Evolutionary conservation across 305 asterid genomes (phyloP), one percentile per base, ranked within the genome.

Genomic region (Rubia balearica): DNA sequence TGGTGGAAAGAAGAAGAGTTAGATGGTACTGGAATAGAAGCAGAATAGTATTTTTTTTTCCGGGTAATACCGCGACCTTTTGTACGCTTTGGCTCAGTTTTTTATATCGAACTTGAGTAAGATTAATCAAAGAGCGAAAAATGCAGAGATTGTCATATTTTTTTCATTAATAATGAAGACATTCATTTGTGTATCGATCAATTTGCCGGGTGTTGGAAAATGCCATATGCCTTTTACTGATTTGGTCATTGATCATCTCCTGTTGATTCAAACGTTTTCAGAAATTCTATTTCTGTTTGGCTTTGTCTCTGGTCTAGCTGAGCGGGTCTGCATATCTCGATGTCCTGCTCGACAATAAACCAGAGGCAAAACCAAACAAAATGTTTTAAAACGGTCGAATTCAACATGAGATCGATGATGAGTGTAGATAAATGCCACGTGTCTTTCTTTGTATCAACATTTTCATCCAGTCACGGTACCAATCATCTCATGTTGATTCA

Each of bases 1-100:
- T 69, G 51, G 72, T 91, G 95, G 98, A 87, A 81, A 78, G 90
- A 78, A 72, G 79, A 66, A 72, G 79, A 66, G 33, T 43, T 69
- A 30, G 81, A 71, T 27, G 79, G 79, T 74, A 16, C 57, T 51
- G 83, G 74, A 45, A 83, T 36, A 51, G 70, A 76, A 80, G 70
- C 73, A 59, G 67, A 62, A 81, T 77, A 80, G 14, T 80, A 68
- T 81, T 2, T 51, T 16, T 16, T 51, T 51, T 1, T 7, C 21
- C 21, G 2, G 21, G 21, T 51, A 51, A 51, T 51, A 13, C 2
- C 7, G 12, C 53, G 4, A 48, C 53, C 12, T 49, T 49, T 49
- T 0, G 13, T 49, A 14, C 19, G 14, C 16, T 16, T 14, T 49
- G 56, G 19, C 3, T 49, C 55, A 13, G 55, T 48, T n/a, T n/a